phyloP scores from a whole-genome alignment of 345 rosid species.

The Hibiscus trionum region DNA sequence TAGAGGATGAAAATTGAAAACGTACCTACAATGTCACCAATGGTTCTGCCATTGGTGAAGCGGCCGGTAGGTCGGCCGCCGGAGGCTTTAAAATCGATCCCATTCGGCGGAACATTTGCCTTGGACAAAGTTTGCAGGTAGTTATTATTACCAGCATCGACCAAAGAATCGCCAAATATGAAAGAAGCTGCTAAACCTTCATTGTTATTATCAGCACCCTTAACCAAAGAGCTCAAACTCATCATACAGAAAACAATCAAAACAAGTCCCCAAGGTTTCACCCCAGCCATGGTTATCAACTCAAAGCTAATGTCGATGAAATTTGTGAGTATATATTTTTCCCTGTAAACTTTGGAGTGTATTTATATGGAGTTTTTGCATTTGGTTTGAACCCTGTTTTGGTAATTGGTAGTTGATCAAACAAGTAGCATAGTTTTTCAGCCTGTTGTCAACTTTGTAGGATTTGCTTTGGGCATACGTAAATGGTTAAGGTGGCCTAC shows the following conservation, averaged over 20 bases:
- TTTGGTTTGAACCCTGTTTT: no score
- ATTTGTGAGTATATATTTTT: not conserved
- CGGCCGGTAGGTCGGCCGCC: conserved; percentile 88
- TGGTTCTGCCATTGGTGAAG: conserved; percentile 83
- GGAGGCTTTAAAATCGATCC: conserved; percentile 66
- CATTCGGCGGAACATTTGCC: conserved; percentile 74
- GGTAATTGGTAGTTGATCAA: conserved; percentile 35
- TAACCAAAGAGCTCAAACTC: not conserved
- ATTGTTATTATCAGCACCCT: not conserved
- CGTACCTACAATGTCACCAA: conserved; percentile 45
- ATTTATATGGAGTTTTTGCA: not conserved
- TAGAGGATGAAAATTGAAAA: not conserved
- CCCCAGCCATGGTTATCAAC: not conserved
- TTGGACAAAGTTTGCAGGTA: conserved; percentile 70
- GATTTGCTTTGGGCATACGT: conserved; percentile 19
- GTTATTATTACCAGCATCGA: conserved; percentile 87
- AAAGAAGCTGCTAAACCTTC: conserved; percentile 47
- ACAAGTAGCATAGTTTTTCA: conserved; percentile 16
- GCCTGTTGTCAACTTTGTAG: conserved; percentile 1
- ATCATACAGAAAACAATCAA: conserved; percentile 8
- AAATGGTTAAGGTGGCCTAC: not conserved
- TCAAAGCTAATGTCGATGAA: not conserved
- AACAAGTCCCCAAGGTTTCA: conserved; percentile 2
- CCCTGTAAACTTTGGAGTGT: not conserved
- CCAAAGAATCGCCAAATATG: conserved; percentile 79